phyloP scores from a whole-genome alignment of 2,329 filamentous ascomycete genomes.

The Venturia aucupariae region DNA sequence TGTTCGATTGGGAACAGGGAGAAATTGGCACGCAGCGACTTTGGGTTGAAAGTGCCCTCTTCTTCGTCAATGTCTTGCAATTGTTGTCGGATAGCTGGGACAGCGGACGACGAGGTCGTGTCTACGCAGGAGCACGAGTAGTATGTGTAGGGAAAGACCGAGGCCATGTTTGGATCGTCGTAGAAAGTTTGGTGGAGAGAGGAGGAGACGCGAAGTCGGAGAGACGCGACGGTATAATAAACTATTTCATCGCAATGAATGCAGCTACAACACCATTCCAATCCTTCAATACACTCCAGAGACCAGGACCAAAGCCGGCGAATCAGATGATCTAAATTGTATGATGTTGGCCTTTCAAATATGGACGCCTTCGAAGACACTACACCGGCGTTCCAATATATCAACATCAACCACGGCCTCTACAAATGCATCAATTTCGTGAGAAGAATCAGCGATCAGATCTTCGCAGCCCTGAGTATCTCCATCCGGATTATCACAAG shows the following conservation, averaged over 20 bases:
- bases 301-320: no score
- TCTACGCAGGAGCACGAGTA: conserved; percentile 53
- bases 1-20: conserved; percentile 89
- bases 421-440: no score
- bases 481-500: no score
- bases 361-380: no score
- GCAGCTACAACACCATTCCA: neutral
- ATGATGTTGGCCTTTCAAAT: no score
- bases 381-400: no score
- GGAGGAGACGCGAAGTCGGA: neutral
- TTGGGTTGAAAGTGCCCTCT: conserved; percentile 76
- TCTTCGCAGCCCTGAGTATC: no score
- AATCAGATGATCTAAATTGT: no score
- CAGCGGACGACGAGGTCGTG: conserved; percentile 26
- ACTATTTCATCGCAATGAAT: neutral
- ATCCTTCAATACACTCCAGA: neutral
- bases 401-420: no score
- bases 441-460: no score
- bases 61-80: conserved; percentile 52
- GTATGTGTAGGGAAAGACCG: conserved; percentile 52
- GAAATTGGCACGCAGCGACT: conserved; percentile 76
- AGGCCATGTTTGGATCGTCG: conserved; percentile 35
- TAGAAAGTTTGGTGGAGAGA: neutral
- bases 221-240: neutral
- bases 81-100: conserved; percentile 18